Evolutionary conservation across 2,329 filamentous ascomycete genomes (phyloP).

Genomic region (Emericellopsis cladophorae): DNA sequence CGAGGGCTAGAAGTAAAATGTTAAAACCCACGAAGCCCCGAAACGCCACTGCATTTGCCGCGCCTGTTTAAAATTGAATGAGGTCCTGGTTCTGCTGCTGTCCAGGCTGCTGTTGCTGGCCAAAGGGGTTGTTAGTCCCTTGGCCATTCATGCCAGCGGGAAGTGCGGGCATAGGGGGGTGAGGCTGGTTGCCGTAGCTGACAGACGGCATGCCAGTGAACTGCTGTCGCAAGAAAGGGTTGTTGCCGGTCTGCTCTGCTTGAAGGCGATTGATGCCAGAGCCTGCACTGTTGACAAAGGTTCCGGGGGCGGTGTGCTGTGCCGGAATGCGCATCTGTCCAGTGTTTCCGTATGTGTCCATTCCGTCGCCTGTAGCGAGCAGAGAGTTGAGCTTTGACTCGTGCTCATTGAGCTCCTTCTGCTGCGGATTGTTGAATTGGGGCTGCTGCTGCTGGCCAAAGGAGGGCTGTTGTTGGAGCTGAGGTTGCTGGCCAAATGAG

Average conservation of each 20-base stretch:
- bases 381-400: conserved; percentile 75
- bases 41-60: background rate
- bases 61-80: conserved; percentile 42
- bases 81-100: conserved; percentile 41
- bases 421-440: conserved; percentile 21
- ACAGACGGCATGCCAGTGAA: conserved; percentile 64
- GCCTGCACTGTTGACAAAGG: conserved; percentile 92
- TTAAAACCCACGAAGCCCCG: too few relatives aligned
- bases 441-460: conserved; percentile 1
- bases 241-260: conserved; percentile 64
- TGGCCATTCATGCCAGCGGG: conserved; percentile 43
- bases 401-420: conserved; percentile 47
- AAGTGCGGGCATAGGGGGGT: conserved; percentile 40
- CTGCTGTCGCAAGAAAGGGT: conserved; percentile 78
- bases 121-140: conserved; percentile 44
- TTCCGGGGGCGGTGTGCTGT: conserved; percentile 91
- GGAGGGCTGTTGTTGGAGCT: conserved; percentile 12
- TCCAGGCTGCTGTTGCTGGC: conserved; percentile 25
- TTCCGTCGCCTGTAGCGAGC: conserved; percentile 75
- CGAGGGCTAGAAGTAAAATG: too few relatives aligned
- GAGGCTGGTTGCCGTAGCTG: conserved; percentile 35
- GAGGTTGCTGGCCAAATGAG: conserved; percentile 25
- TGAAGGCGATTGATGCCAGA: conserved; percentile 61
- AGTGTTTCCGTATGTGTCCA: conserved; percentile 97
- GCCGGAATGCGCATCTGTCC: conserved; percentile 90